Conservation (phyloP, 2,329 filamentous ascomycete species). For the Calcarisporium arbuscula region DNA sequence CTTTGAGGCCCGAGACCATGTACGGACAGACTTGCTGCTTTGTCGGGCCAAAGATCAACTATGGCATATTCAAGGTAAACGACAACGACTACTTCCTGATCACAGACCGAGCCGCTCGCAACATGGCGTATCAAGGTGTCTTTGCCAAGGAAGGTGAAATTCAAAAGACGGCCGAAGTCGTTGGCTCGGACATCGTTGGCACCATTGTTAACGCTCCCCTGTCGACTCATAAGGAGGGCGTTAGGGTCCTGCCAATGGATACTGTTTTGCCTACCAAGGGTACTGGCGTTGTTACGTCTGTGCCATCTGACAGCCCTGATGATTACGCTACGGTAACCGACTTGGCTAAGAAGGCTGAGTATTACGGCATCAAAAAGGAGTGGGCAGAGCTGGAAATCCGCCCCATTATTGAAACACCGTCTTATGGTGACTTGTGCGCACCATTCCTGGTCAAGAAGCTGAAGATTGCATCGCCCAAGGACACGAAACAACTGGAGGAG, state of each 20-base stretch:
- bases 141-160: conserved; percentile 72
- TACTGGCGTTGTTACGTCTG: conserved; percentile 91
- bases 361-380: conserved; percentile 92
- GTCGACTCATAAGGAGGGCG: conserved; percentile 73
- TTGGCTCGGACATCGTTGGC: conserved; percentile 76
- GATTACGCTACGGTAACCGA: conserved; percentile 88
- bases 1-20: conserved; percentile 94
- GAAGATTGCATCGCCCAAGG: conserved; percentile 96
- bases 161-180: conserved; percentile 67
- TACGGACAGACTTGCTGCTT: conserved; percentile 97
- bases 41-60: conserved; percentile 81
- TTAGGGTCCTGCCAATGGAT: conserved; percentile 93
- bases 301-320: conserved; percentile 89
- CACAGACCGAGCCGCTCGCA: conserved; percentile 79
- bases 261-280: conserved; percentile 88
- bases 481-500: conserved; percentile 78
- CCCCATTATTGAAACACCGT: conserved; percentile 83
- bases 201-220: conserved; percentile 87
- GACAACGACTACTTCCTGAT: conserved; percentile 78
- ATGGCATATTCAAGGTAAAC: conserved; percentile 77
- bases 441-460: conserved; percentile 80
- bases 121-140: conserved; percentile 92
- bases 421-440: conserved; percentile 79
- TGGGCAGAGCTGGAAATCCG: conserved; percentile 89
- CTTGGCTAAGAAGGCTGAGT: conserved; percentile 89